phyloP scores from a whole-genome alignment of 23 red algal genomes.

The Agarophyton chilense region DNA sequence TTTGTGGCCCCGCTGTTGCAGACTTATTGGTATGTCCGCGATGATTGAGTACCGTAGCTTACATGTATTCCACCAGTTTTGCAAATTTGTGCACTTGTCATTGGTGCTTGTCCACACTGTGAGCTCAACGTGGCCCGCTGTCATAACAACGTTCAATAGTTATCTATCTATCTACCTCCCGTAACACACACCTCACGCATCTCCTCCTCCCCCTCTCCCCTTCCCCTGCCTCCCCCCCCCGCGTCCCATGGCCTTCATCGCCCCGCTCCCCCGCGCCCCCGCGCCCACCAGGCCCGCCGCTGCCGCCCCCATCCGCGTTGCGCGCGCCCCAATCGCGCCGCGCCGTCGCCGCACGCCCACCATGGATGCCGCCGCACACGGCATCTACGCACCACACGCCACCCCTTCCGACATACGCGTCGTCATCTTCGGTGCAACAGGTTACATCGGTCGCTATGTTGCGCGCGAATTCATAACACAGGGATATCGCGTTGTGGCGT shows the following conservation, averaged over 20 bases:
- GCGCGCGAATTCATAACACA: conserved; percentile 50
- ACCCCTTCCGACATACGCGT: conserved; percentile 28
- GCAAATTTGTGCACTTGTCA: too few species aligned
- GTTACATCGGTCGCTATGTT: conserved; percentile 79
- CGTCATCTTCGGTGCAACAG: conserved; percentile 78
- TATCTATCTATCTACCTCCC: too few species aligned
- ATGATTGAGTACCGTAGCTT: not conserved
- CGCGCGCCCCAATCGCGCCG: not conserved
- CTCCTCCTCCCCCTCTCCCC: not conserved
- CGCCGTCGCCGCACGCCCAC: not conserved
- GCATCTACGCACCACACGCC: conserved; percentile 60
- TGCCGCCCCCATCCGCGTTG: not conserved
- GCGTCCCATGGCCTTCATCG: not conserved
- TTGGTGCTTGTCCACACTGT: too few species aligned
- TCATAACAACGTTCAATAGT: too few species aligned
- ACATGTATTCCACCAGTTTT: not conserved
- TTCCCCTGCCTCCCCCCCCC: not conserved
- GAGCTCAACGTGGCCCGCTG: too few species aligned
- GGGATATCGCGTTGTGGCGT: conserved; percentile 72
- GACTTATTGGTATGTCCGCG: conserved; percentile 67
- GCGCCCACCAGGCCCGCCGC: not conserved
- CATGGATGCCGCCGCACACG: conserved; percentile 55
- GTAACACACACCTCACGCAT: not conserved
- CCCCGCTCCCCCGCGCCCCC: not conserved
- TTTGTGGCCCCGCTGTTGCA: conserved; percentile 76